phyloP scores from a whole-genome alignment of 2,329 filamentous ascomycete genomes.

The Exophiala calicioides region DNA sequence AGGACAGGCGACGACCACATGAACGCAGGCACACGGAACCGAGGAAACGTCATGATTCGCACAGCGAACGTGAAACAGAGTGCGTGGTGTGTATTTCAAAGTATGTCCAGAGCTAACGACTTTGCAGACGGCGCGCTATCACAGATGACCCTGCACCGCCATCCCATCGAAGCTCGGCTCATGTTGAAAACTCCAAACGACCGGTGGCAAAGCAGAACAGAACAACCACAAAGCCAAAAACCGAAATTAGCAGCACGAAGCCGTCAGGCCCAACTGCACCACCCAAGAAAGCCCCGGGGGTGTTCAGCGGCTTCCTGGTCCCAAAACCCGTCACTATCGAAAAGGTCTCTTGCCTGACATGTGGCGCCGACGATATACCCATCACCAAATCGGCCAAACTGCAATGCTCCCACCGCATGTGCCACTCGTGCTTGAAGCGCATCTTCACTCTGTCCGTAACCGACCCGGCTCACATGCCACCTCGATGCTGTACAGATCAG shows the following conservation, averaged over 20 bases:
- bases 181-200: conserved; percentile 11
- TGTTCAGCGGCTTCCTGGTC: conserved; percentile 22
- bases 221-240: conserved; percentile 16
- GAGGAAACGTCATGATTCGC: conserved; percentile 2
- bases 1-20: conserved; percentile 4
- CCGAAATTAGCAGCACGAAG: conserved; percentile 11
- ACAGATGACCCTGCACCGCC: conserved; percentile 3
- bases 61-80: conserved; percentile 10
- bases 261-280: conserved; percentile 7
- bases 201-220: conserved; percentile 23
- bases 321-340: conserved; percentile 21
- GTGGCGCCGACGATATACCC: conserved; percentile 67
- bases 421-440: conserved; percentile 71
- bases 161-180: not conserved
- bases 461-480: conserved; percentile 81
- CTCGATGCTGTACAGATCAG: conserved; percentile 73
- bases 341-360: conserved; percentile 72
- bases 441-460: conserved; percentile 74
- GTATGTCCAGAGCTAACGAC: too few relatives aligned
- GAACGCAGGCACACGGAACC: conserved; percentile 27
- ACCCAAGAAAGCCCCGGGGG: conserved; percentile 9
- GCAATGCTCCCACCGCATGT: conserved; percentile 79
- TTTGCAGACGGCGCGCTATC: conserved; percentile 2
- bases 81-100: not conserved
- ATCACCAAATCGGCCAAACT: conserved; percentile 67